phyloP scores from a whole-genome alignment of 2,329 filamentous ascomycete genomes.

The Alternaria triticimaculans region DNA sequence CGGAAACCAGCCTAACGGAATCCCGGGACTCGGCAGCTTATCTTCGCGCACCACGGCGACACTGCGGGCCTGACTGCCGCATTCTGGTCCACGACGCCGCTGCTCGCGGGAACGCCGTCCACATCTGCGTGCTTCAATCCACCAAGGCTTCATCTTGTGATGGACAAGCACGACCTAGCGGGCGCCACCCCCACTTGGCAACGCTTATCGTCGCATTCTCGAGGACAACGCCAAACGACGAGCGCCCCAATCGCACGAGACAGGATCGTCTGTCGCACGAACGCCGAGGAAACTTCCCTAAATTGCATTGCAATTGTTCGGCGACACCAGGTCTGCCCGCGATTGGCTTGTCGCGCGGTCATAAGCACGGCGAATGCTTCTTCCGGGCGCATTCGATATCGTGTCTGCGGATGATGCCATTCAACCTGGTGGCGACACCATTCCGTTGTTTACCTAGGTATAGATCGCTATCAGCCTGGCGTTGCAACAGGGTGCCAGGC shows the following conservation, averaged over 20 bases:
- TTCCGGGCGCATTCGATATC: neutral
- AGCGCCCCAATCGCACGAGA: neutral
- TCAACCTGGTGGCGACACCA: neutral
- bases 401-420: constrained; percentile 1
- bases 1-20: neutral
- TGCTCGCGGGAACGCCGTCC: neutral
- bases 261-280: neutral
- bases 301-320: neutral
- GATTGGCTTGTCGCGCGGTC: neutral
- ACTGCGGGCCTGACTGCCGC: neutral
- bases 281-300: neutral
- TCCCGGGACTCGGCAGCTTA: neutral
- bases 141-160: neutral
- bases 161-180: neutral
- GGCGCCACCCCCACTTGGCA: constrained; percentile 1
- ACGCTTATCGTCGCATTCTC: neutral
- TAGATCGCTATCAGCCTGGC: neutral
- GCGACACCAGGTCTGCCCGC: neutral
- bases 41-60: neutral
- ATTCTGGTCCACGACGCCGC: neutral
- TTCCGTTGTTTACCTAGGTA: neutral
- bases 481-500: neutral
- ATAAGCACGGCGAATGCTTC: neutral
- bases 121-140: neutral
- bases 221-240: neutral